Evolutionary conservation across 106 monocot species (phyloP), one percentile per base, ranked within the genome.

Genomic region (Dendrobium chrysotoxum): DNA sequence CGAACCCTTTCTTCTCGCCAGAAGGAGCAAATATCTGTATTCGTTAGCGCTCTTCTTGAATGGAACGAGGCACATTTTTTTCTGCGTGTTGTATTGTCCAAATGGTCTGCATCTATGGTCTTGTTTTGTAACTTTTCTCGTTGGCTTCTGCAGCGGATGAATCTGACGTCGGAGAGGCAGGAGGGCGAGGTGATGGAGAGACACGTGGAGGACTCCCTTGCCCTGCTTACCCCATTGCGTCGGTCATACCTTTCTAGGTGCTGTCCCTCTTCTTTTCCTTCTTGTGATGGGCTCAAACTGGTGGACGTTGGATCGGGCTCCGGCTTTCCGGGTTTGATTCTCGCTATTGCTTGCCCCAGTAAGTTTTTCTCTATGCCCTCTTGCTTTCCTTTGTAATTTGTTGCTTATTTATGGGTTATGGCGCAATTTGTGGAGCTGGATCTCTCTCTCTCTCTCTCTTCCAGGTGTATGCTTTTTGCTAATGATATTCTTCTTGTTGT

Each of bases 231-330:
- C 28, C 92, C 89, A 0, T 23, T 98, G 30, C 77, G 76, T 28
- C 84, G 86, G 26, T 73, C 90, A 4, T 97, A 97, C 64, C 42
- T 75, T 54, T 77, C 82, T n/a, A 72, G 47, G 10, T 89, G 88
- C 72, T 18, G 80, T 16, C 1, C 39, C 9, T 11, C 78, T n/a
- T 82, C 85, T 38, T 55, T 17, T 47, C 88, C 86, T 71, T 85
- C 85, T 40, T 77, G 15, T 41, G 92, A 85, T 23, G 82, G 50
- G 25, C 70, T 92, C 23, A 88, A 61, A 38, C 54, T 98, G n/a
- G 86, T 98, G 11, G 97, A 98, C 64, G 94, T 98, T 30, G 97
- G 97, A 25, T 94, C 92, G 2, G 97, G 94, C 7, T 89, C 97
- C 18, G 97, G 97, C 7, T 84, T 98, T 4, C 97, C 97, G 10